Evolutionary conservation across 352 stramenopile species (phyloP).

Genomic region (Elongisporangium senticosum): DNA sequence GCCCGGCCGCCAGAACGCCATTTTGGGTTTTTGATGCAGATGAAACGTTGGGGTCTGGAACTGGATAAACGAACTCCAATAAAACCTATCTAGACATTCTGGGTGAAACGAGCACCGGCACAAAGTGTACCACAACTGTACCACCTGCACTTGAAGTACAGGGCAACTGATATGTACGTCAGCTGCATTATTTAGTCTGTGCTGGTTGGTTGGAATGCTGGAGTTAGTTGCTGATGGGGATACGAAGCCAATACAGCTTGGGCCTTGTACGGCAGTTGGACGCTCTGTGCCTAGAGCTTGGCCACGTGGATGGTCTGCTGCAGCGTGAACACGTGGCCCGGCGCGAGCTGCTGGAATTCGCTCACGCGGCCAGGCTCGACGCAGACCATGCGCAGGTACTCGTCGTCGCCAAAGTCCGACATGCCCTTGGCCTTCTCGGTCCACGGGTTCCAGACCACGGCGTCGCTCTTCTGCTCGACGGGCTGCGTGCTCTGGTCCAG

Average conservation of each 20-base stretch:
- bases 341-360: slow-evolving; percentile 50
- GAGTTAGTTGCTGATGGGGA: neutral
- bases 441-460: slow-evolving; percentile 95
- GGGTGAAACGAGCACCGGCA: neutral
- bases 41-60: neutral
- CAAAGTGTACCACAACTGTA: too few species aligned
- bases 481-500: slow-evolving; percentile 34
- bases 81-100: neutral
- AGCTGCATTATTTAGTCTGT: neutral
- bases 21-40: slow-evolving; percentile 2
- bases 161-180: neutral
- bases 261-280: too few species aligned
- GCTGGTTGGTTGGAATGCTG: neutral
- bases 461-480: slow-evolving; percentile 46
- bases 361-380: slow-evolving; percentile 90
- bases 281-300: slow-evolving; percentile 24
- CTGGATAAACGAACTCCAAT: neutral
- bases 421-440: slow-evolving; percentile 91
- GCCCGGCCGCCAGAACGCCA: slow-evolving; percentile 72
- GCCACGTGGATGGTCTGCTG: slow-evolving; percentile 64
- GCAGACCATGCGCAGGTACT: slow-evolving; percentile 94
- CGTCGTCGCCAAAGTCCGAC: slow-evolving; percentile 93
- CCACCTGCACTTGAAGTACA: neutral
- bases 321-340: slow-evolving; percentile 52
- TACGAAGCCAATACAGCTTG: neutral